Conservation (phyloP, 2,329 filamentous ascomycete genomes). For the Arthrobotrys sinensis region DNA sequence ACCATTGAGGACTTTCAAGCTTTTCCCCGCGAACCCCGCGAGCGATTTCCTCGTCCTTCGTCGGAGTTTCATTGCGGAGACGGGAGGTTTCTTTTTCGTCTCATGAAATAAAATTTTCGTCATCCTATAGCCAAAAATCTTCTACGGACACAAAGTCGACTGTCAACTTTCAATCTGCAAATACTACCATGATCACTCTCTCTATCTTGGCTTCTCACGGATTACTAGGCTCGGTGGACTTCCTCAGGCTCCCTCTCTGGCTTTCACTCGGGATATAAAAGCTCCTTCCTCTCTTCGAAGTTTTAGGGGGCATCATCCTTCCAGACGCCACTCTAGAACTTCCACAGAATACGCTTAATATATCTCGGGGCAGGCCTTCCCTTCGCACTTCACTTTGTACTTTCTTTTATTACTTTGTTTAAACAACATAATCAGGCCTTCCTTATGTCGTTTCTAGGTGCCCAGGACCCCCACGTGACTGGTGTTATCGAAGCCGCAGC, state of each 20-base stretch:
- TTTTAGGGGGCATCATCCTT: slow-evolving; percentile 33
- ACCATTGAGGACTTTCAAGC: slow-evolving; percentile 49
- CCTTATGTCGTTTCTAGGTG: slow-evolving; percentile 60
- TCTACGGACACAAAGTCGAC: slow-evolving; percentile 24
- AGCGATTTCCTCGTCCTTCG: slow-evolving; percentile 54
- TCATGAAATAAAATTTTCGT: slow-evolving; percentile 50
- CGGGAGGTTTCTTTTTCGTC: slow-evolving; percentile 36
- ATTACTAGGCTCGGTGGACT: slow-evolving; percentile 53
- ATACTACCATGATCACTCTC: slow-evolving; percentile 58
- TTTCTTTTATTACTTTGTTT: slow-evolving; percentile 23
- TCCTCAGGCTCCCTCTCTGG: slow-evolving; percentile 13
- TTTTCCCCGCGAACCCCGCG: slow-evolving; percentile 49
- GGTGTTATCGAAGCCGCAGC: slow-evolving; percentile 60
- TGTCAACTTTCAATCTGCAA: slow-evolving; percentile 38
- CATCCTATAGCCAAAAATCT: slow-evolving; percentile 55
- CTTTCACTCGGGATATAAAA: slow-evolving; percentile 51
- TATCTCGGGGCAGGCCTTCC: slow-evolving; percentile 45
- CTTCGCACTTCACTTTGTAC: slow-evolving; percentile 31
- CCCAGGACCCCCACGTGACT: slow-evolving; percentile 60
- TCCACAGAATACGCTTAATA: slow-evolving; percentile 32
- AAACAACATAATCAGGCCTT: slow-evolving; percentile 43
- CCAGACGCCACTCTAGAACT: slow-evolving; percentile 38
- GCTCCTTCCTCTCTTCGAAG: slow-evolving; percentile 34
- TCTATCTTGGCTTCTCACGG: slow-evolving; percentile 55
- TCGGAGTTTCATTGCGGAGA: slow-evolving; percentile 60